Evolutionary conservation across 192 early-diverging fungal genomes (phyloP).

Genomic region (Cladochytrium replicatum): DNA sequence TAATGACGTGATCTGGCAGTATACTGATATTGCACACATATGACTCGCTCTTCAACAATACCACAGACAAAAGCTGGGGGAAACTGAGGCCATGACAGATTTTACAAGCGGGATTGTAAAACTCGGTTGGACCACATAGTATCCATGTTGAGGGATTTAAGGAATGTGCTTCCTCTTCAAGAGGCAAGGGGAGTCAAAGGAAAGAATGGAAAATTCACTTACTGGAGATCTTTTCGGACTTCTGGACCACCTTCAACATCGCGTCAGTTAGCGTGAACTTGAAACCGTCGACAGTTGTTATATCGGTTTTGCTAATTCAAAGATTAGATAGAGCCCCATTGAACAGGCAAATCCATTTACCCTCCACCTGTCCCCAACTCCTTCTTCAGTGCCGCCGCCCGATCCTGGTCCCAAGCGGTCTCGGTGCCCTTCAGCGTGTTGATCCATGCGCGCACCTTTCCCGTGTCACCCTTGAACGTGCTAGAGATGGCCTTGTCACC

Average conservation of each 20-base stretch:
- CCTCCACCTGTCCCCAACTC: conserved; percentile 30
- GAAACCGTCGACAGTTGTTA: conserved; percentile 53
- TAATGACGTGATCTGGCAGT: too few species aligned
- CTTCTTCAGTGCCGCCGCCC: conserved; percentile 41
- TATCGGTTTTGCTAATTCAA: conserved; percentile 33
- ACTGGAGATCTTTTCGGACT: conserved; percentile 39
- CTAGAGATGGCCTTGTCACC: conserved; percentile 89
- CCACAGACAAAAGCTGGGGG: conserved; percentile 23
- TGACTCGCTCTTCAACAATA: conserved; percentile 50
- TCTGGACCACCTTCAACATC: conserved; percentile 33
- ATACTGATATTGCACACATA: conserved; percentile 40
- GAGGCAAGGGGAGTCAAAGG: not conserved
- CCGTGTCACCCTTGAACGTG: conserved; percentile 84
- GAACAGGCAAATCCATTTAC: conserved; percentile 14
- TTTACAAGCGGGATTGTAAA: conserved; percentile 3
- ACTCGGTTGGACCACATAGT: conserved; percentile 12
- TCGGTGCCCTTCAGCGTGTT: conserved; percentile 41
- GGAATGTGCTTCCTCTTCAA: conserved; percentile 29
- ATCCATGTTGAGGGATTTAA: conserved; percentile 48
- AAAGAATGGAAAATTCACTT: conserved; percentile 9
- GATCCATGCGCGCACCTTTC: conserved; percentile 74
- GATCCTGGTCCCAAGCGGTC: too few species aligned
- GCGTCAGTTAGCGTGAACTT: conserved; percentile 51
- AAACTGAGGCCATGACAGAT: conserved; percentile 3
- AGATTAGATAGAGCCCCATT: conserved; percentile 7